phyloP scores from a whole-genome alignment of 2,329 filamentous ascomycete species.

The Xylaria sp. region DNA sequence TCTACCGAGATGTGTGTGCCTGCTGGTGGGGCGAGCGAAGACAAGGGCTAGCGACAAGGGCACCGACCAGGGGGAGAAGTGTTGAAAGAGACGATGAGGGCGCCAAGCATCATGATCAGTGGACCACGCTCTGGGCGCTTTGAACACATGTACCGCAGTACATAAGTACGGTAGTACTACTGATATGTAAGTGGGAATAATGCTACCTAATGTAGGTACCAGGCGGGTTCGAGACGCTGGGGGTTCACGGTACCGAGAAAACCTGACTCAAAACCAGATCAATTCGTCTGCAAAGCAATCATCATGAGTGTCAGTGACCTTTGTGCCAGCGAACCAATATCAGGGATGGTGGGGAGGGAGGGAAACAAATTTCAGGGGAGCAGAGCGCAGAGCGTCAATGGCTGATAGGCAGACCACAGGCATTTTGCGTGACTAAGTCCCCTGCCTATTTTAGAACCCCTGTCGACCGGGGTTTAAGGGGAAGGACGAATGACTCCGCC shows the following conservation, averaged over 20 bases:
- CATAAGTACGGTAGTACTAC: neutral
- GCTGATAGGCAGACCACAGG: constrained; percentile 14
- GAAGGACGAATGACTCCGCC: constrained; percentile 23
- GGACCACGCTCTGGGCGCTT: constrained; percentile 19
- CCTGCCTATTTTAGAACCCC: constrained; percentile 36
- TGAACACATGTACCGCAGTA: neutral
- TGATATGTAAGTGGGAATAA: neutral
- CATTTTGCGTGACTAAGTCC: constrained; percentile 25
- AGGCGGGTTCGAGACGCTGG: constrained; percentile 1
- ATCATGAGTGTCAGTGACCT: neutral
- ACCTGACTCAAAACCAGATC: neutral
- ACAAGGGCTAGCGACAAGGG: constrained; percentile 4
- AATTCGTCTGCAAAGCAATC: neutral
- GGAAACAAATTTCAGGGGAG: constrained; percentile 37
- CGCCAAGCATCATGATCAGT: constrained; percentile 28
- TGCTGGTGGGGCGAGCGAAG: constrained; percentile 18
- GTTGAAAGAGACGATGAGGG: constrained; percentile 19
- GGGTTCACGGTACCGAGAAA: neutral
- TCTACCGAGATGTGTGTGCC: constrained; percentile 28
- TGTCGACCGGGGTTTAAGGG: constrained; percentile 20
- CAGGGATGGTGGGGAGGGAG: neutral
- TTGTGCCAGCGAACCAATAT: neutral
- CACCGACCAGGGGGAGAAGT: too few relatives aligned
- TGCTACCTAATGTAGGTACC: constrained; percentile 14
- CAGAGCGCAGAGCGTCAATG: constrained; percentile 19